Evolutionary conservation across 176 grass and related monocot species (phyloP).

Genomic region (Carex myosuroides): DNA sequence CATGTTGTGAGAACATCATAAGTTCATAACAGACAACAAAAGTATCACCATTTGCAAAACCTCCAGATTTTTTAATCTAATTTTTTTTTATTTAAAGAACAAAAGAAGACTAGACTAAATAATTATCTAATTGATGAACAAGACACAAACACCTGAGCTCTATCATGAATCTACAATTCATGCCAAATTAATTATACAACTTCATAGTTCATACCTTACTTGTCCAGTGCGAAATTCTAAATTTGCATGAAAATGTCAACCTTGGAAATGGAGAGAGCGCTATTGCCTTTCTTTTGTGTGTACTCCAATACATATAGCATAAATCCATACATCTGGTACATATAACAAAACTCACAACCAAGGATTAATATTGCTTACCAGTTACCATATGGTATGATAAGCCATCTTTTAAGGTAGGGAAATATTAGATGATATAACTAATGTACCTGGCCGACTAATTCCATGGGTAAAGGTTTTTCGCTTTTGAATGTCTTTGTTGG

Average conservation of each 20-base stretch:
- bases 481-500: constrained; percentile 45
- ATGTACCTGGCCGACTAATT: constrained; percentile 66
- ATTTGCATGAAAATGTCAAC: constrained; percentile 17
- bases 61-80: background rate
- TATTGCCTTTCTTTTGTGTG: constrained; percentile 35
- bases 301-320: constrained; percentile 64
- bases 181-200: constrained; percentile 22
- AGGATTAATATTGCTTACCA: background rate
- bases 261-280: constrained; percentile 69
- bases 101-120: background rate
- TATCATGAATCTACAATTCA: constrained; percentile 83
- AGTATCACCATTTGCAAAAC: background rate
- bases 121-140: too few species aligned
- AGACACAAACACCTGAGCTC: constrained; percentile 89
- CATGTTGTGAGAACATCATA: background rate
- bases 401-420: background rate
- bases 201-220: constrained; percentile 9
- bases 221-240: background rate
- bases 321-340: constrained; percentile 91
- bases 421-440: background rate
- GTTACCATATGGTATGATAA: background rate
- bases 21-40: background rate
- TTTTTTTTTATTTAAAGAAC: background rate
- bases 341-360: constrained; percentile 30
- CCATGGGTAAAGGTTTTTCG: constrained; percentile 84